Evolutionary conservation across 805 yeast genomes (phyloP).

Genomic region (Candida vartiovaarae): DNA sequence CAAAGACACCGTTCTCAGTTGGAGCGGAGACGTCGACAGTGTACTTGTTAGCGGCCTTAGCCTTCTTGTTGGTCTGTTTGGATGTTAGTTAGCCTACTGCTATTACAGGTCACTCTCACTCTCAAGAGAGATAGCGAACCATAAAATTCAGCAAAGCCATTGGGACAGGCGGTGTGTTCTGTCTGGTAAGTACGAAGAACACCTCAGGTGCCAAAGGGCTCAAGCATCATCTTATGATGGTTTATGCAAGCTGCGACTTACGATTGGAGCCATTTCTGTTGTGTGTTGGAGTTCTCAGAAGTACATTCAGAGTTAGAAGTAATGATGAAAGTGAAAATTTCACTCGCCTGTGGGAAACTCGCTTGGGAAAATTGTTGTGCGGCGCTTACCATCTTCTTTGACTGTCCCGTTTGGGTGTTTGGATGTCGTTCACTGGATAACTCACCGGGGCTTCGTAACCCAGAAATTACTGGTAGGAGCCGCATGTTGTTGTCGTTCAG

Average conservation of each 20-base stretch:
- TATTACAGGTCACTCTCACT: conserved; percentile 23
- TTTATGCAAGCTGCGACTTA: conserved; percentile 39
- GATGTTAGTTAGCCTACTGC: conserved; percentile 67
- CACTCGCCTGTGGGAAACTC: too few relatives aligned
- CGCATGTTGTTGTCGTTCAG: too few relatives aligned
- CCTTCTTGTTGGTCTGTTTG: conserved; percentile 68
- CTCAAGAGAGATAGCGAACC: conserved; percentile 1
- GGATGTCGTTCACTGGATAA: too few relatives aligned
- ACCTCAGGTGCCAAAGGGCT: conserved; percentile 1
- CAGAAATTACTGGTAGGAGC: too few relatives aligned
- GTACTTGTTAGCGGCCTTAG: conserved; percentile 81
- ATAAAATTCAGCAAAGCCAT: conserved; percentile 31
- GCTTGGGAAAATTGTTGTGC: too few relatives aligned
- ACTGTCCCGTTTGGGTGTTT: too few relatives aligned
- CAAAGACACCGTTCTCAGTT: conserved; percentile 95
- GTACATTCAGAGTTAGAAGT: not conserved
- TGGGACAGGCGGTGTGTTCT: not conserved
- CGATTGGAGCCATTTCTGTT: conserved; percentile 81
- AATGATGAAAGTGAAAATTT: conserved; percentile 6
- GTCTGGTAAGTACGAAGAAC: conserved; percentile 22
- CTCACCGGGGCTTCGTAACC: too few relatives aligned
- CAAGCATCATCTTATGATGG: not conserved
- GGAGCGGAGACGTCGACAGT: conserved; percentile 96
- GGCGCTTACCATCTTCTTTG: too few relatives aligned
- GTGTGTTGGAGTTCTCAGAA: not conserved